phyloP scores from a whole-genome alignment of 148 eudicot species.

The Polygonum maritimum region DNA sequence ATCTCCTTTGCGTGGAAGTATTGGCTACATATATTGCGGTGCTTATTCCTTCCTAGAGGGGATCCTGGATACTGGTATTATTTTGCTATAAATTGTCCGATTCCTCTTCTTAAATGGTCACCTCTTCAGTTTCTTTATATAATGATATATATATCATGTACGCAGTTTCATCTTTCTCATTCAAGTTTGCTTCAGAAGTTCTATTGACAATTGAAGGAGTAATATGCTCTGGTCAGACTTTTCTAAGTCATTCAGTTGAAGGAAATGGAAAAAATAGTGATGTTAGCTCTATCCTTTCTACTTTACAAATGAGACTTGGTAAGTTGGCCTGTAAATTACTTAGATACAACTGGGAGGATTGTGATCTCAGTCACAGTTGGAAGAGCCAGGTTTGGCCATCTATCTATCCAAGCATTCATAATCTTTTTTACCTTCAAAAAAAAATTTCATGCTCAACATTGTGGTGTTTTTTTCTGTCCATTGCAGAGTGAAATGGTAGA shows the following conservation, averaged over 20 bases:
- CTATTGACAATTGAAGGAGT: conserved; percentile 31
- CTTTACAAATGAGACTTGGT: conserved; percentile 32
- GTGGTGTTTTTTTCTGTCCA: neutral
- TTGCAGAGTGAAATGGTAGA: conserved; percentile 44
- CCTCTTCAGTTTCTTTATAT: neutral
- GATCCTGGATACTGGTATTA: conserved; percentile 36
- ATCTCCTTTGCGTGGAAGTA: conserved; percentile 36
- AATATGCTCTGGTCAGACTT: conserved; percentile 24
- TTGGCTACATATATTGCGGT: conserved; percentile 41
- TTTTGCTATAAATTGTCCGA: neutral
- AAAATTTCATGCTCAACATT: neutral
- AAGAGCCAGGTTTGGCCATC: conserved; percentile 31
- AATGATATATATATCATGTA: neutral
- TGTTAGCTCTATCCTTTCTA: conserved; percentile 19
- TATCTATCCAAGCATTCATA: neutral
- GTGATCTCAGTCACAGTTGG: conserved; percentile 25
- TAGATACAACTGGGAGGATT: conserved; percentile 28
- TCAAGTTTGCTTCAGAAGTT: conserved; percentile 48
- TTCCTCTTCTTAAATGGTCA: neutral
- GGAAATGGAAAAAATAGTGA: conserved; percentile 23
- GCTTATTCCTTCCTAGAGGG: conserved; percentile 37
- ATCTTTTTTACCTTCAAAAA: neutral
- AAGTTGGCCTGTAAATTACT: conserved; percentile 39
- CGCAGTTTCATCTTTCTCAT: conserved; percentile 42
- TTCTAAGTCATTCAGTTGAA: conserved; percentile 18